Evolutionary conservation across 225 moss, liverwort and hornwort species (phyloP).

Genomic region (Sphagnum contortum): DNA sequence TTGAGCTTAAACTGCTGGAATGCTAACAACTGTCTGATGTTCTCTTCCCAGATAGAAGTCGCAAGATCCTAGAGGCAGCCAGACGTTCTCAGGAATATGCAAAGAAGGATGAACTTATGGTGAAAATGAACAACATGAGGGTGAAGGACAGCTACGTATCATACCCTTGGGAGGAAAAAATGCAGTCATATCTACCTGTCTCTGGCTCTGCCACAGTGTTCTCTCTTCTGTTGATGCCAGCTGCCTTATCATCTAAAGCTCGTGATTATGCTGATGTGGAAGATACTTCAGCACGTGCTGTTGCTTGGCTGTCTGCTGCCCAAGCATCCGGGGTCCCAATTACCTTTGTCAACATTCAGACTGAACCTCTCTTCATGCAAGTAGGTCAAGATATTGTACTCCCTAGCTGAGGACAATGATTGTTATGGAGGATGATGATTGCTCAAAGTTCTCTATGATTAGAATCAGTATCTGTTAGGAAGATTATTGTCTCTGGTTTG

Average conservation of each 20-base stretch:
- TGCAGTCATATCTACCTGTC: constrained; percentile 47
- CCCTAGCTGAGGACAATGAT: neutral
- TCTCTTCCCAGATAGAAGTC: constrained; percentile 31
- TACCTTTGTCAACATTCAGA: constrained; percentile 59
- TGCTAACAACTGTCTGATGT: too few relatives aligned
- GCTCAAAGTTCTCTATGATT: too few relatives aligned
- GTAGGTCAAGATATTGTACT: constrained; percentile 15
- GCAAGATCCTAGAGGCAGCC: constrained; percentile 43
- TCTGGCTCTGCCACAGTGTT: constrained; percentile 55
- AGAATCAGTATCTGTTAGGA: too few relatives aligned
- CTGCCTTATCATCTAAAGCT: constrained; percentile 41
- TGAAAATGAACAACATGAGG: constrained; percentile 43
- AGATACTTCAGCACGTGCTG: constrained; percentile 53
- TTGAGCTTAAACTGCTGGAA: too few relatives aligned
- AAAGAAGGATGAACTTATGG: constrained; percentile 43
- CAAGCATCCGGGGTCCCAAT: constrained; percentile 62
- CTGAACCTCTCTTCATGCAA: constrained; percentile 62
- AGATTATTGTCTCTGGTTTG: too few relatives aligned
- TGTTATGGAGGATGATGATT: neutral
- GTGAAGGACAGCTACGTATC: constrained; percentile 48
- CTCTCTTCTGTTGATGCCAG: constrained; percentile 55
- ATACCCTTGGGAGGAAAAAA: constrained; percentile 59
- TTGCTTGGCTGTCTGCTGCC: constrained; percentile 59
- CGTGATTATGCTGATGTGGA: constrained; percentile 43
- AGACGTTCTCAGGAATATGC: constrained; percentile 37